Conservation (phyloP, 1,139 yeast species). For the Suhomyces bribrorum region DNA sequence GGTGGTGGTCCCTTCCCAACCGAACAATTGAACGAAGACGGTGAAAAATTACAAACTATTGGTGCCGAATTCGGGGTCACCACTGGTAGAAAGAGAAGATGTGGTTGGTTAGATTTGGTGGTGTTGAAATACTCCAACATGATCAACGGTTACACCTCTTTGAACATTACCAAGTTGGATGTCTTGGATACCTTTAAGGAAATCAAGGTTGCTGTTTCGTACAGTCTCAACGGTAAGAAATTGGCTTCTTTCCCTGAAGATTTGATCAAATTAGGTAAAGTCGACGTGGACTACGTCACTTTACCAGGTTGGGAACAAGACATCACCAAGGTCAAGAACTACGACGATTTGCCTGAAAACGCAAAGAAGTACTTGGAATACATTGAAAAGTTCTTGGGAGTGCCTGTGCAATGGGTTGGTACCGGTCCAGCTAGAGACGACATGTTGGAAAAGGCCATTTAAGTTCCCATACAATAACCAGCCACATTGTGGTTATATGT, state of each 20-base stretch:
- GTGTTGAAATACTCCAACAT: constrained; percentile 86
- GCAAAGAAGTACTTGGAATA: constrained; percentile 81
- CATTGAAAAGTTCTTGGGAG: constrained; percentile 80
- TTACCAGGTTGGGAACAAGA: constrained; percentile 94
- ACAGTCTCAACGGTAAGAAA: constrained; percentile 73
- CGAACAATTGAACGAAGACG: constrained; percentile 86
- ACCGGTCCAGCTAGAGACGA: constrained; percentile 97
- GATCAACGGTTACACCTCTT: constrained; percentile 91
- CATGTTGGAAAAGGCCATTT: constrained; percentile 55
- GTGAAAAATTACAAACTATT: constrained; percentile 83
- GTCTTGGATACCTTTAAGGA: constrained; percentile 88
- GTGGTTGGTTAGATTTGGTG: constrained; percentile 98
- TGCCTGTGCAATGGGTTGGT: constrained; percentile 96
- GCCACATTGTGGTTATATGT: too few relatives aligned
- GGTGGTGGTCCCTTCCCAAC: constrained; percentile 99
- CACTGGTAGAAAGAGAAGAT: constrained; percentile 98
- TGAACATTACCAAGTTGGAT: constrained; percentile 93
- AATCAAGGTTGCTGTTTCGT: constrained; percentile 82
- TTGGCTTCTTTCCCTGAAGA: constrained; percentile 91
- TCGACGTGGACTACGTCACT: constrained; percentile 86
- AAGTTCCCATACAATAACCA: constrained; percentile 4
- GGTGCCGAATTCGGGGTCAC: constrained; percentile 99
- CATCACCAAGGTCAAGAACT: constrained; percentile 69
- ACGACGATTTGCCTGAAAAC: constrained; percentile 80
- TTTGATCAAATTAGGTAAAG: constrained; percentile 73